Evolutionary conservation across 352 stramenopile species (phyloP), one percentile per base, ranked within the genome.

Genomic region (Phytophthora tubulina): DNA sequence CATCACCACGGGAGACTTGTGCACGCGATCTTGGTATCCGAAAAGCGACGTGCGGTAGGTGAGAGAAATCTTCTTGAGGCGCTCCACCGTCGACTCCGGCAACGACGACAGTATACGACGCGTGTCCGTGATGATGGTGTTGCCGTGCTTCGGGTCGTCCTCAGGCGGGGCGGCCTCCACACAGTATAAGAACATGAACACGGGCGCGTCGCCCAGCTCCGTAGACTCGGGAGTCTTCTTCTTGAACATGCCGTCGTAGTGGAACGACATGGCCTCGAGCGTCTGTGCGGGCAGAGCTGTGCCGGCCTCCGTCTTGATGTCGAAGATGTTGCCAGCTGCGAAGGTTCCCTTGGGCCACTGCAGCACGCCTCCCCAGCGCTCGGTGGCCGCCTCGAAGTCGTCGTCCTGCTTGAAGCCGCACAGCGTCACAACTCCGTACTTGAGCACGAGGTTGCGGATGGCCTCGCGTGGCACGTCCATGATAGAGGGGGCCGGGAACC

Each of bases 161-260:
- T 71, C 54, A n/a, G 46, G 46, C 14, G 63, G 63, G 30, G 45
- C 39, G 3, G 63, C 54, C 30, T 71, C 63, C 11, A 71, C 63
- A 15, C 63, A 71, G 63, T 66, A 53, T 45, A 70, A 70, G 63
- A 70, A 70, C 63, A 70, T 70, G 48, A 71, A 71, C 30, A 71
- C 63, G 63, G 63, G 63, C 21, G 53, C 15, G 15, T 71, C 63
- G 46, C 54, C 63, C 54, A 71, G 54, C 46, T 71, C 63, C 46
- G 54, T 71, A 30, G 55, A 57, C 39, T 67, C 64, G 48, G 64
- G 55, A 13, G 64, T 72, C 55, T 72, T 72, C 54, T 72, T 72
- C 55, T 72, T 72, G 64, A 72, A 67, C 64, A 72, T 72, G 33
- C 64, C 64, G 55, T 67, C 55, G 64, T 67, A 72, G 55, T 72